Evolutionary conservation across 2,329 filamentous ascomycete species (phyloP), one percentile per base, ranked within the genome.

Genomic region (Lasiodiplodia sp.): DNA sequence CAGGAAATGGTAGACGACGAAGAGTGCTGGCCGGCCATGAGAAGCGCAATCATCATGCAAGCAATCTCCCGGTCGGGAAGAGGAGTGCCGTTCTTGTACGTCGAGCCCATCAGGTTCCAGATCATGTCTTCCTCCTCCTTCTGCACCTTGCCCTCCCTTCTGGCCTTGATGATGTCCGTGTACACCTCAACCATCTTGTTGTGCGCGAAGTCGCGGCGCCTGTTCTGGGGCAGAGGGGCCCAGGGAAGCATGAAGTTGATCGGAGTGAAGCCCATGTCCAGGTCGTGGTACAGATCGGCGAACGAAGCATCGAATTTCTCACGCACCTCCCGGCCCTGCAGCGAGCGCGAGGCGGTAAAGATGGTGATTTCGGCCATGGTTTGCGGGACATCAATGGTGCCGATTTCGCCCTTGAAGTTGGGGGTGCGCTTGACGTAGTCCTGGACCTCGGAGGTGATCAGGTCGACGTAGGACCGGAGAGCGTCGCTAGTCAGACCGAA

Each of bases 11-110:
- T 94, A 23, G 92, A 93, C 4, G 93, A 93, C 2, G 92, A 95
- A 2, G 92, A 95, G 83, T 97, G 93, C 78, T 97, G 93, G 68
- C 93, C 93, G 69, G 92, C 93, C 93, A 97, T 96, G 71, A 97
- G 88, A 25, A 97, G 86, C 6, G 93, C 93, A 80, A 97, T 97
- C 92, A 97, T 95, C 88, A 97, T 95, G 82, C 96, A 91, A 25
- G 93, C 93, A 69, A 96, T 87, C 80, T 97, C 93, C 75, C 91
- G 86, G 76, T 97, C 93, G 18, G 93, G 91, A n/a, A 96, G 86
- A 6, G 85, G 85, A 49, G 84, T 89, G 73, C 93, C 93, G 73
- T 95, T 88, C 84, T 96, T 97, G 87, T 97, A 97, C 28, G 84
- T 86, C 74, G 90, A 93, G 73, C 88, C 89, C 93, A 96, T 96